phyloP scores from a whole-genome alignment of 768 basidiomycete species.

The Pleurotus tuoliensis region DNA sequence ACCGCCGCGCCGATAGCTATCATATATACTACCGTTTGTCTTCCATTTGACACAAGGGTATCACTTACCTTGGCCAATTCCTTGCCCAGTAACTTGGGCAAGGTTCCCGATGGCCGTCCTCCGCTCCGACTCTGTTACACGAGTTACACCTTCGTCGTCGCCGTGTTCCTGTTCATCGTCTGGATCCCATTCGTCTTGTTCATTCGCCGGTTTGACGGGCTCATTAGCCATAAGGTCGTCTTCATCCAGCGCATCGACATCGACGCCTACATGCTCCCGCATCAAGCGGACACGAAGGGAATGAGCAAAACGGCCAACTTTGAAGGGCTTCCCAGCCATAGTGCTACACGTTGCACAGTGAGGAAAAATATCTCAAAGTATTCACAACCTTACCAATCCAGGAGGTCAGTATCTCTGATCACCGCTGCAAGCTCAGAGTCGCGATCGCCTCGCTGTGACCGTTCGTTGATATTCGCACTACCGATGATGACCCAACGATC shows the following conservation, averaged over 20 bases:
- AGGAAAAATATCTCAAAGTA: neutral
- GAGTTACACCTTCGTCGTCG: slow-evolving; percentile 32
- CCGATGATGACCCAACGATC: slow-evolving; percentile 93
- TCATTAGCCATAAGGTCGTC: slow-evolving; percentile 61
- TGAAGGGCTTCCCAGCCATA: slow-evolving; percentile 93
- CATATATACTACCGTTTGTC: slow-evolving; percentile 1
- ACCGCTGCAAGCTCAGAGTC: slow-evolving; percentile 95
- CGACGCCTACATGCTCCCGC: slow-evolving; percentile 94
- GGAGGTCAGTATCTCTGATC: slow-evolving; percentile 95
- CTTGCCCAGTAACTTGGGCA: slow-evolving; percentile 32
- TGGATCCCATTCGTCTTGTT: slow-evolving; percentile 70
- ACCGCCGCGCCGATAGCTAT: slow-evolving; percentile 38
- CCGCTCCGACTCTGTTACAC: slow-evolving; percentile 34
- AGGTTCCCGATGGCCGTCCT: slow-evolving; percentile 28
- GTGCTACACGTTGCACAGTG: slow-evolving; percentile 40
- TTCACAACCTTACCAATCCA: slow-evolving; percentile 62
- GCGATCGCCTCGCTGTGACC: slow-evolving; percentile 91
- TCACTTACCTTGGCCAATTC: slow-evolving; percentile 46
- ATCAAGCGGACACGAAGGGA: slow-evolving; percentile 90
- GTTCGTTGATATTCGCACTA: slow-evolving; percentile 97
- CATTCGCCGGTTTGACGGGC: slow-evolving; percentile 44
- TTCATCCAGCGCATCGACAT: slow-evolving; percentile 85
- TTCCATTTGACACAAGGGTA: neutral
- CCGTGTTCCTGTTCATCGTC: slow-evolving; percentile 60
- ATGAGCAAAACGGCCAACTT: slow-evolving; percentile 97